A percentile compares a stretch with the other conserved stretches of the same genome.
Evolutionary conservation across 2,329 filamentous ascomycete species (phyloP).

Genomic region (Colletotrichum brevisporum): DNA sequence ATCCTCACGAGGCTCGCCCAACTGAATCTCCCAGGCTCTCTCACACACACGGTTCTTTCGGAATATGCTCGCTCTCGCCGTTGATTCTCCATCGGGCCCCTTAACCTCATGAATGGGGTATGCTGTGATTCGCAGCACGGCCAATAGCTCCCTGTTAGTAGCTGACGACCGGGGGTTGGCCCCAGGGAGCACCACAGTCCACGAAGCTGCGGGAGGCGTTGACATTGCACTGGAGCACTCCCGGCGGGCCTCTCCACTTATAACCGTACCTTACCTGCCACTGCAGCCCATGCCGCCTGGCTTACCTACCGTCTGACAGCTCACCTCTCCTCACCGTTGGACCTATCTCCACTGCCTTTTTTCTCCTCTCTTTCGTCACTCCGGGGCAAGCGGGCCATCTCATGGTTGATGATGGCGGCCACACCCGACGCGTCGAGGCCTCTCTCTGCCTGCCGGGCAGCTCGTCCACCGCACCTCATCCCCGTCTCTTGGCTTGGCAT

Average conservation of each 20-base stretch:
- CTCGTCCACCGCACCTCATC: neutral
- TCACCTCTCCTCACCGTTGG: slow-evolving; percentile 34
- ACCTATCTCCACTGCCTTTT: slow-evolving; percentile 27
- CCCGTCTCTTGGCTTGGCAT: slow-evolving; percentile 10
- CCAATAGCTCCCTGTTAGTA: slow-evolving; percentile 8
- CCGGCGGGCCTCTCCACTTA: slow-evolving; percentile 37
- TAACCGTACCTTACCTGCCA: slow-evolving; percentile 39
- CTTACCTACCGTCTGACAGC: slow-evolving; percentile 28
- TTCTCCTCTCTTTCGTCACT: slow-evolving; percentile 32
- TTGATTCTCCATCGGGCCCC: slow-evolving; percentile 10
- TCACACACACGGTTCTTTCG: slow-evolving; percentile 5
- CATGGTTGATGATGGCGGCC: slow-evolving; percentile 14
- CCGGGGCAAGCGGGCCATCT: slow-evolving; percentile 11
- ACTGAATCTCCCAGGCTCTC: slow-evolving; percentile 17
- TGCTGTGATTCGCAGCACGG: slow-evolving; percentile 30
- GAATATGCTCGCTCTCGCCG: slow-evolving; percentile 12
- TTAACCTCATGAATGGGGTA: slow-evolving; percentile 1
- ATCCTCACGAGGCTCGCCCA: slow-evolving; percentile 2
- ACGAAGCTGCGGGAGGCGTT: slow-evolving; percentile 21
- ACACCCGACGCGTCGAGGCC: neutral
- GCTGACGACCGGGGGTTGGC: slow-evolving; percentile 14
- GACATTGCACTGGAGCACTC: slow-evolving; percentile 15
- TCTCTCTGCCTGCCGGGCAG: slow-evolving; percentile 9
- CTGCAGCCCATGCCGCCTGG: slow-evolving; percentile 11
- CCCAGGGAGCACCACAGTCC: neutral